Base-by-base conservation (phyloP, 2,329 filamentous ascomycete species). In the Cordyceps cicadae region DNA sequence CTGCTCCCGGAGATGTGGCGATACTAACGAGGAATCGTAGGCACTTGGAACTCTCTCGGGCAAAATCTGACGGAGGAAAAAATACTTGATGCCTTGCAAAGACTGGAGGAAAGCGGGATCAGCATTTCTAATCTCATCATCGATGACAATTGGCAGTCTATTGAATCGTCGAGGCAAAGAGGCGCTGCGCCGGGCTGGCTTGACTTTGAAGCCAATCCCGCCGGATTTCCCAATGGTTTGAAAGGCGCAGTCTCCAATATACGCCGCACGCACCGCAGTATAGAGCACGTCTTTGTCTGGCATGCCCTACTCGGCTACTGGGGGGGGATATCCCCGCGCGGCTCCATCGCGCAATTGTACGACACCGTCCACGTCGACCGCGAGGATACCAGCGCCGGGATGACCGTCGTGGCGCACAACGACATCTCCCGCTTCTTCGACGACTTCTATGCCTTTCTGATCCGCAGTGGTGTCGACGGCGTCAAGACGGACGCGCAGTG, bases 401-500 rank as follows among this genome's bases (percentile, higher is more conserved):
- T 96, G 75, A 85, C 84, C 0, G 84, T 91, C 1, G 81, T 97
- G 24, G 86, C 87, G 6, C 82, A 87, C 43, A 83, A 89, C 50
- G 91, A 97, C 65, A 83, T 93, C 0, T 75, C 77, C 12, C 81
- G 80, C 34, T 89, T 97, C 70, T 99, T 96, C 71, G 80, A 91
- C 61, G 93, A 97, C 71, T 97, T 97, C 71, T 99, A 97, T 71
- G 74, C 76, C 2, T 97, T 96, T 68, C 81, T 99, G 1, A 79
- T 80, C 0, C 80, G 81, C 3, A 82, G 83, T 41, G 92, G 92
- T 0, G 79, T 99, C 37, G 89, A 96, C 70, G 87, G 87, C 0
- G 92, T 96, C 66, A 99, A 99, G 73, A 92, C 92, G 0, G 94
- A 99, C 70, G 91, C 86, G 0, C 93, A 99, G 69, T 96, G 92